Percentiles rank a stretch among this genome's conserved stretches.
Conservation (phyloP, 139 green algal species). For the Chlorella vulgaris region DNA sequence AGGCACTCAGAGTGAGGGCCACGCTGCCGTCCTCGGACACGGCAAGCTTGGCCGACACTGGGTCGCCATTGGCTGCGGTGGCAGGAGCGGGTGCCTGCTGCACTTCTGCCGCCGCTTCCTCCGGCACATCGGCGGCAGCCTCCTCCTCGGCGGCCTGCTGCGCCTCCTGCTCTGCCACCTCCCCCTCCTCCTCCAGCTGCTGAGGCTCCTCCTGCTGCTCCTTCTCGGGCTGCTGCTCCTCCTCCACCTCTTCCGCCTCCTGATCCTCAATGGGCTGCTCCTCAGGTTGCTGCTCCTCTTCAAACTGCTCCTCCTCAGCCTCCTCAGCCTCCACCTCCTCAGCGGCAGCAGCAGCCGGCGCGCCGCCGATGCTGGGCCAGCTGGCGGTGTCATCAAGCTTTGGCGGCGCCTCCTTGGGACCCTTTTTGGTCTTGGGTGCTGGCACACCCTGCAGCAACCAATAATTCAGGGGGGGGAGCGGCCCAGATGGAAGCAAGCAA, state of each 20-base stretch:
- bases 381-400: constrained; percentile 43
- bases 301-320: background rate
- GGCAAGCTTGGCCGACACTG: constrained; percentile 20
- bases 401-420: constrained; percentile 14
- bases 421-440: background rate
- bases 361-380: constrained; percentile 46
- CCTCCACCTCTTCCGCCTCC: background rate
- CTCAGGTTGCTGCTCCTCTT: too few relatives aligned
- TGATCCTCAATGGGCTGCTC: background rate
- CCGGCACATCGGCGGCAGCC: background rate
- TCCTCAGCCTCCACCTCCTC: background rate
- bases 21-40: constrained; percentile 25
- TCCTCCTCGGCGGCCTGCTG: background rate
- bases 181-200: too few relatives aligned
- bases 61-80: background rate
- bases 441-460: constrained; percentile 4
- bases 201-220: background rate
- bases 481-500: background rate
- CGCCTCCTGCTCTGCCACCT: background rate
- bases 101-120: too few relatives aligned
- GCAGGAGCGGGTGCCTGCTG: background rate
- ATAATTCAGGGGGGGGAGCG: too few relatives aligned
- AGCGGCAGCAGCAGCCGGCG: background rate
- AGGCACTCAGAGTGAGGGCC: constrained; percentile 12
- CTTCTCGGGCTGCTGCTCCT: too few relatives aligned